Conservation (phyloP, 192 early-diverging fungal species). For the Mortierella claussenii region DNA sequence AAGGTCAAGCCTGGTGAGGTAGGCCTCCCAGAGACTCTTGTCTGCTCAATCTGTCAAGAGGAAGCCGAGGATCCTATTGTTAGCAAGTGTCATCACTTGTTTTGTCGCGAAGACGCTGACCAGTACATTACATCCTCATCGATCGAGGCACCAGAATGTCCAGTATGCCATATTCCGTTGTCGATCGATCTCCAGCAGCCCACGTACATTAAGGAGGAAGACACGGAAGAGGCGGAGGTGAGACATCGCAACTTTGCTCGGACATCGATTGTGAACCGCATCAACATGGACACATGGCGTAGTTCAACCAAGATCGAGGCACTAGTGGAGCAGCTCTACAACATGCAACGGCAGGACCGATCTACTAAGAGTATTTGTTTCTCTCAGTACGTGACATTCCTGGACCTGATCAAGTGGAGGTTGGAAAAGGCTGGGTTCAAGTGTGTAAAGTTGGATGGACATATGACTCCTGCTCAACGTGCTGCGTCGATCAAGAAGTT, state of each 20-base stretch:
- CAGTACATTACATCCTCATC: slow-evolving; percentile 50
- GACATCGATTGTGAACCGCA: slow-evolving; percentile 90
- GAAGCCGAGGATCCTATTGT: slow-evolving; percentile 88
- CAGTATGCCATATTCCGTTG: slow-evolving; percentile 79
- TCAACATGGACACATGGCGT: slow-evolving; percentile 88
- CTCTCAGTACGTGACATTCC: slow-evolving; percentile 86
- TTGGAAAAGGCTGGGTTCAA: slow-evolving; percentile 88
- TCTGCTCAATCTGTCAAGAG: slow-evolving; percentile 90
- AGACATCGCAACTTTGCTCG: slow-evolving; percentile 57
- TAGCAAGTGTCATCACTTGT: slow-evolving; percentile 87
- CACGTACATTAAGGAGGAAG: slow-evolving; percentile 51
- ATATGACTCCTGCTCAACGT: slow-evolving; percentile 85
- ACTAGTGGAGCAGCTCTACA: slow-evolving; percentile 87
- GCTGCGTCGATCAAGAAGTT: slow-evolving; percentile 76
- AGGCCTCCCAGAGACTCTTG: slow-evolving; percentile 69
- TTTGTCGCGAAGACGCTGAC: slow-evolving; percentile 86
- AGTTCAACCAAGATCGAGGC: slow-evolving; percentile 96
- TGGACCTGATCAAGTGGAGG: slow-evolving; percentile 92
- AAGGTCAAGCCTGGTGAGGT: slow-evolving; percentile 58
- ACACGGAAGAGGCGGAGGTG: slow-evolving; percentile 43
- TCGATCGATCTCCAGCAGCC: slow-evolving; percentile 80
- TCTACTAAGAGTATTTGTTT: slow-evolving; percentile 73
- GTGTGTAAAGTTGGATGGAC: slow-evolving; percentile 86
- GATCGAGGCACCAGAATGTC: slow-evolving; percentile 71
- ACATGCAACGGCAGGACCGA: slow-evolving; percentile 72